Percentiles rank a stretch among this genome's conserved stretches.
Conservation (phyloP, 163 green algal genomes). For the Picocystis sp. region DNA sequence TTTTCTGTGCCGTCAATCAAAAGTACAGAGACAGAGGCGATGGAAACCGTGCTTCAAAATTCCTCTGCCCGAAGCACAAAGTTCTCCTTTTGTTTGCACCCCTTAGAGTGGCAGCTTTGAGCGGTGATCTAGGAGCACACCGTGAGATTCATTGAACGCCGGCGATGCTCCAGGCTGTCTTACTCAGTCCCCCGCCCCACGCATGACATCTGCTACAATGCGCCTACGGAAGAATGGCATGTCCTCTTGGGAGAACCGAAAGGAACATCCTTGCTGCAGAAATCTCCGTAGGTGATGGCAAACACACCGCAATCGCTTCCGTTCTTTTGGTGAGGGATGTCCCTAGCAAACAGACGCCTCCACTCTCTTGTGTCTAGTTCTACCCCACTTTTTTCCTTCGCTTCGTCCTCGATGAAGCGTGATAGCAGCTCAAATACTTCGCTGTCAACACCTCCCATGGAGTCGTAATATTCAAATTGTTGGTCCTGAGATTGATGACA, state of each 20-base stretch:
- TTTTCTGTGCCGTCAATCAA: too few species aligned
- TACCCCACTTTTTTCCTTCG: slow-evolving; percentile 13
- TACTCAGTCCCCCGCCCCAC: too few species aligned
- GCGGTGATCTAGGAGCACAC: too few species aligned
- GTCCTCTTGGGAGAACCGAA: background rate
- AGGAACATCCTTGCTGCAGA: slow-evolving; percentile 6
- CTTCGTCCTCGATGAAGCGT: slow-evolving; percentile 52
- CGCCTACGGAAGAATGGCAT: background rate
- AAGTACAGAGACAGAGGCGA: too few species aligned
- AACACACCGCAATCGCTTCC: slow-evolving; percentile 76
- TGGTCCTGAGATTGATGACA: slow-evolving; percentile 50
- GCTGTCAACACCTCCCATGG: slow-evolving; percentile 28
- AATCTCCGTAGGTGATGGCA: slow-evolving; percentile 45
- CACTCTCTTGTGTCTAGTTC: slow-evolving; percentile 3
- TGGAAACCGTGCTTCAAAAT: too few species aligned
- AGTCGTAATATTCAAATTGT: slow-evolving; percentile 59
- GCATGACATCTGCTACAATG: background rate
- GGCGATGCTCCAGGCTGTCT: too few species aligned
- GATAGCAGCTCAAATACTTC: slow-evolving; percentile 35
- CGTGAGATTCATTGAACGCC: too few species aligned
- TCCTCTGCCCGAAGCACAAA: too few species aligned
- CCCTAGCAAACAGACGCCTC: background rate
- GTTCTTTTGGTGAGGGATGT: slow-evolving; percentile 32
- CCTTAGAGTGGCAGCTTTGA: too few species aligned
- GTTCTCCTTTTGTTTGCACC: background rate